Evolutionary conservation across 805 yeast genomes (phyloP).

Genomic region (Kodamaea nitidulidarum): DNA sequence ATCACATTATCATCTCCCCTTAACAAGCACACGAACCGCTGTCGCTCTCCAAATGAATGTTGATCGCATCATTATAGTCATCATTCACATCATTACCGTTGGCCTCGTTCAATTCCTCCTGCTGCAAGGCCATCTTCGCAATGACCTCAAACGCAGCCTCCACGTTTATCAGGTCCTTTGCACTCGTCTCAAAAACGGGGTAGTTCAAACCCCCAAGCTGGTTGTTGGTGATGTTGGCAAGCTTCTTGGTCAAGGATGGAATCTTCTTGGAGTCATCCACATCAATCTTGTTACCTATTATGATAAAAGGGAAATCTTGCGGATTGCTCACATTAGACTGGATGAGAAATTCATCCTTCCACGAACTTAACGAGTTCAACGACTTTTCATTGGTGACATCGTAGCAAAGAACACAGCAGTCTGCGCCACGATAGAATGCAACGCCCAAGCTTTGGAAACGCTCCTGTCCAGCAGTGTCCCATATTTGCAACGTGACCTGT

Average conservation of each 20-base stretch:
- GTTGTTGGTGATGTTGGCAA: constrained; percentile 41
- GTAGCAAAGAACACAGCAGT: constrained; percentile 92
- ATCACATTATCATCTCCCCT: not conserved
- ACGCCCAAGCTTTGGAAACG: constrained; percentile 95
- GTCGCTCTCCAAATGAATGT: constrained; percentile 87
- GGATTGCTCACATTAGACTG: constrained; percentile 94
- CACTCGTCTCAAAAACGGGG: constrained; percentile 96
- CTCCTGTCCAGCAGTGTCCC: constrained; percentile 99
- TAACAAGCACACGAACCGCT: constrained; percentile 71
- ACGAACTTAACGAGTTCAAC: constrained; percentile 79
- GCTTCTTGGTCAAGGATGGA: constrained; percentile 52
- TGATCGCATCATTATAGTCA: constrained; percentile 94
- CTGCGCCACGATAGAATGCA: constrained; percentile 96
- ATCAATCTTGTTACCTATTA: constrained; percentile 92
- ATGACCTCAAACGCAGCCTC: constrained; percentile 95
- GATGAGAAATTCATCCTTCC: constrained; percentile 94
- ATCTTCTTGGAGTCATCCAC: constrained; percentile 86
- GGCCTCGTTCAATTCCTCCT: constrained; percentile 87
- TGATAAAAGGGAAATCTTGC: constrained; percentile 91
- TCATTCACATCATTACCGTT: constrained; percentile 55
- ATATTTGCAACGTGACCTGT: constrained; percentile 76
- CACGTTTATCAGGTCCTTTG: constrained; percentile 92
- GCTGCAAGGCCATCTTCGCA: constrained; percentile 92
- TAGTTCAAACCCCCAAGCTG: constrained; percentile 58
- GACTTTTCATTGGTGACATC: constrained; percentile 95